phyloP scores from a whole-genome alignment of 2,329 filamentous ascomycete species.

The Metarhizium rileyi region DNA sequence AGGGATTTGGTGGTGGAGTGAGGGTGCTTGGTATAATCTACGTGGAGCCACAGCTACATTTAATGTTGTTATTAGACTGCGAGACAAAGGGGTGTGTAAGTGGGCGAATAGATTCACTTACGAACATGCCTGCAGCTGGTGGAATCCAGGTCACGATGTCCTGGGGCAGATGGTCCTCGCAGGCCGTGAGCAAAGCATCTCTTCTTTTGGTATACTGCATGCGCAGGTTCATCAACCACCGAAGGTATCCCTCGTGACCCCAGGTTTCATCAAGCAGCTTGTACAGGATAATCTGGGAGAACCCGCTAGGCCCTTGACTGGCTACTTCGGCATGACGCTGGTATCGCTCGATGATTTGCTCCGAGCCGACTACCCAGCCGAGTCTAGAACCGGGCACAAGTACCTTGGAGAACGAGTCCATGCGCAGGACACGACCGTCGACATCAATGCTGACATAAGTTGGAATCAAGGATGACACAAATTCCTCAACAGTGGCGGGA shows the following conservation, averaged over 20 bases:
- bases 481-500: slow-evolving; percentile 56
- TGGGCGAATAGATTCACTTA: slow-evolving; percentile 31
- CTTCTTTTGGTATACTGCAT: slow-evolving; percentile 72
- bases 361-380: slow-evolving; percentile 84
- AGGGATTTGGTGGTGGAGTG: slow-evolving; percentile 41
- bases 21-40: slow-evolving; percentile 60
- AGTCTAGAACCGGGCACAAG: slow-evolving; percentile 70
- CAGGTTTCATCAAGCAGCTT: slow-evolving; percentile 89
- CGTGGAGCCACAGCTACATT: slow-evolving; percentile 58
- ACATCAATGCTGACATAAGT: slow-evolving; percentile 70
- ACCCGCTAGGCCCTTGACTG: slow-evolving; percentile 76
- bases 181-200: slow-evolving; percentile 68
- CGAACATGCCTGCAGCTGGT: slow-evolving; percentile 90
- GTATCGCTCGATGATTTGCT: slow-evolving; percentile 76
- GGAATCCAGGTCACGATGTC: slow-evolving; percentile 71
- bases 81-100: too few relatives aligned
- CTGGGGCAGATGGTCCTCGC: slow-evolving; percentile 64
- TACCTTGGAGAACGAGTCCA: slow-evolving; percentile 93
- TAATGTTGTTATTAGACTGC: background rate
- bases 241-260: slow-evolving; percentile 83
- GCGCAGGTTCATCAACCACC: slow-evolving; percentile 79
- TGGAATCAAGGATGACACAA: slow-evolving; percentile 53
- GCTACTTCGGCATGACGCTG: slow-evolving; percentile 73
- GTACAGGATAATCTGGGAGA: slow-evolving; percentile 75
- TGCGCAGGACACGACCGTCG: slow-evolving; percentile 79